These are phyloP conservation scores for Phytophthora cryptogea DNA, from an alignment of 352 stramenopile genomes.

Conservation along the genomic window DNA sequence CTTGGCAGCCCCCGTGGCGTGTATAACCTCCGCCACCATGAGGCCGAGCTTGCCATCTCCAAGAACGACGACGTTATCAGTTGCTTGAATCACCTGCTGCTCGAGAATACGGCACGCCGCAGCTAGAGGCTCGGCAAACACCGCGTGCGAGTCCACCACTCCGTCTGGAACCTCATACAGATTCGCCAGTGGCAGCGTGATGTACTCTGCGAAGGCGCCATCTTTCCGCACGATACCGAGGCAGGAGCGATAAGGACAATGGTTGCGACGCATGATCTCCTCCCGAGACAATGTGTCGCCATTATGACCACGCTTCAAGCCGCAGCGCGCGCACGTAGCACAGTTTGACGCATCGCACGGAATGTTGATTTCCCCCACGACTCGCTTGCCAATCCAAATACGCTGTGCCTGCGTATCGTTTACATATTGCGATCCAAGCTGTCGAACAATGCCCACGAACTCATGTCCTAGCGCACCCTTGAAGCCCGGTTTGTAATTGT, in stretches of 20 bases:
- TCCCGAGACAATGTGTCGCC: slow-evolving; percentile 32
- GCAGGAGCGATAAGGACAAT: slow-evolving; percentile 84
- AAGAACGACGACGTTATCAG: slow-evolving; percentile 76
- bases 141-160: slow-evolving; percentile 69
- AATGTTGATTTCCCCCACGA: slow-evolving; percentile 93
- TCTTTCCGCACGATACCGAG: slow-evolving; percentile 83
- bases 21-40: slow-evolving; percentile 84
- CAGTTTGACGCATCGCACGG: slow-evolving; percentile 71
- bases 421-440: slow-evolving; percentile 43
- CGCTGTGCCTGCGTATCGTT: slow-evolving; percentile 24
- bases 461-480: slow-evolving; percentile 83
- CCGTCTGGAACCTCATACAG: slow-evolving; percentile 77
- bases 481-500: slow-evolving; percentile 76
- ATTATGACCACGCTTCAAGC: slow-evolving; percentile 12
- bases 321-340: slow-evolving; percentile 31
- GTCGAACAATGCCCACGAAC: slow-evolving; percentile 87
- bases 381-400: slow-evolving; percentile 73
- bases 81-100: slow-evolving; percentile 63
- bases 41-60: slow-evolving; percentile 91
- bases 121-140: slow-evolving; percentile 87
- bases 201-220: slow-evolving; percentile 86
- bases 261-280: slow-evolving; percentile 67
- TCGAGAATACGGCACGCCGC: slow-evolving; percentile 87
- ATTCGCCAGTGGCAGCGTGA: slow-evolving; percentile 81
- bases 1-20: slow-evolving; percentile 34